phyloP scores from a whole-genome alignment of 2,329 filamentous ascomycete genomes.

The Tolypocladium amazonense region DNA sequence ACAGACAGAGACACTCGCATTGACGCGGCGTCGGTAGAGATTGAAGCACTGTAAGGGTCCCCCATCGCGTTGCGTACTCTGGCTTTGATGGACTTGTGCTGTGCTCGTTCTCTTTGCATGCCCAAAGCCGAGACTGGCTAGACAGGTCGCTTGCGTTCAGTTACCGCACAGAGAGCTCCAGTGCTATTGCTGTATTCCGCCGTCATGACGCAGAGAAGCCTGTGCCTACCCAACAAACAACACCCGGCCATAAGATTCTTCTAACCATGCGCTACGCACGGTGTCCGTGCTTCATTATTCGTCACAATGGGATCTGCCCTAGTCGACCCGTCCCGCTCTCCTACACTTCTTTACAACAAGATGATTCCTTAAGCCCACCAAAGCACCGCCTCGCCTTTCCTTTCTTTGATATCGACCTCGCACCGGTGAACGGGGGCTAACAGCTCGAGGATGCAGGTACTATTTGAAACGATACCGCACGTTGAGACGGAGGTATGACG shows the following conservation, averaged over 20 bases:
- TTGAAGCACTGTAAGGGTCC: slow-evolving; percentile 73
- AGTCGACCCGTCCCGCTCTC: not conserved
- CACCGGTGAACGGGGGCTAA: not conserved
- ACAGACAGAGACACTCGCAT: not conserved
- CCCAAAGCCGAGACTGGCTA: not conserved
- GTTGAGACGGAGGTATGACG: slow-evolving; percentile 69
- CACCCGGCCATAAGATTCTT: not conserved
- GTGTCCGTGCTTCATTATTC: not conserved
- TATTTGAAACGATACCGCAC: slow-evolving; percentile 87
- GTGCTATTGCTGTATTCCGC: not conserved
- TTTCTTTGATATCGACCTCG: not conserved
- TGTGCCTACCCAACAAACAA: not conserved
- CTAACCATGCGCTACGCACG: not conserved
- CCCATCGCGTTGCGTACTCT: not conserved
- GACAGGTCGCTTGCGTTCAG: not conserved
- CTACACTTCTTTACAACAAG: not conserved
- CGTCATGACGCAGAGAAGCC: not conserved
- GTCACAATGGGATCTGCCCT: not conserved
- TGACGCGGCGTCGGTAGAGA: slow-evolving; percentile 45
- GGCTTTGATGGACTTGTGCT: not conserved
- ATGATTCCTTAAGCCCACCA: not conserved
- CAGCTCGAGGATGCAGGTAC: slow-evolving; percentile 45
- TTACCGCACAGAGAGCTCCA: not conserved
- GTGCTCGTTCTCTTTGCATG: not conserved
- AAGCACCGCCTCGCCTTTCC: not conserved